Evolutionary conservation across 2,329 filamentous ascomycete genomes (phyloP).

Genomic region (Claviceps pusilla): DNA sequence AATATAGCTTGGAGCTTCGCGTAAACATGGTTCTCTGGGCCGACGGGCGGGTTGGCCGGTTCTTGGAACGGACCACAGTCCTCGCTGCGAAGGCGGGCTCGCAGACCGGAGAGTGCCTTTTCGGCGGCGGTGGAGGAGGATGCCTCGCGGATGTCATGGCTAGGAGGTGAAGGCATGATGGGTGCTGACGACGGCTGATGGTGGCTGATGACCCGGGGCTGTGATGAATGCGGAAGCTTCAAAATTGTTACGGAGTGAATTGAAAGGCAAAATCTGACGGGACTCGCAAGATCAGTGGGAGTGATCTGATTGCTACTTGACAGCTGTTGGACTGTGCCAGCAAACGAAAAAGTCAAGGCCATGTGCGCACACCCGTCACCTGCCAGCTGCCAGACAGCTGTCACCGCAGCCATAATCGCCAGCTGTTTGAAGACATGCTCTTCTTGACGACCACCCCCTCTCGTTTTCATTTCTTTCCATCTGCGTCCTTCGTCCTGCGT

Average conservation of each 20-base stretch:
- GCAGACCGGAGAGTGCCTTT: conserved; percentile 8
- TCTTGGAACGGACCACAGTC: conserved; percentile 1
- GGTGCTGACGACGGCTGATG: neutral
- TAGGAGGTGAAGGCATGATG: conserved; percentile 6
- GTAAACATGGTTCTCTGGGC: conserved; percentile 9
- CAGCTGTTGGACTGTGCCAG: neutral
- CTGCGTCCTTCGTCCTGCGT: too few relatives aligned
- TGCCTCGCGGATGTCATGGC: neutral
- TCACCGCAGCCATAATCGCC: neutral
- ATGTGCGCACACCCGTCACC: neutral
- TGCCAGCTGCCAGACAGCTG: neutral
- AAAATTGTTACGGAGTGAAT: neutral
- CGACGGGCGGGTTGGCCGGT: neutral
- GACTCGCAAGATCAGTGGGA: neutral
- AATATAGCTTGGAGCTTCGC: conserved; percentile 13
- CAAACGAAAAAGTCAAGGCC: too few relatives aligned
- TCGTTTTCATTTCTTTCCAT: too few relatives aligned
- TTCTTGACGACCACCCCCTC: too few relatives aligned
- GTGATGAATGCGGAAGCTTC: neutral
- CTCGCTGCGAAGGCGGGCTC: conserved; percentile 15
- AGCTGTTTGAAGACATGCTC: neutral
- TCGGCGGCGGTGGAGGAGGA: conserved; percentile 5
- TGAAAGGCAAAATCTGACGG: neutral
- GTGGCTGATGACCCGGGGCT: neutral
- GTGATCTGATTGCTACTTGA: neutral